Conservation (phyloP, 140 eudicot species). For the Flaveria floridana region DNA sequence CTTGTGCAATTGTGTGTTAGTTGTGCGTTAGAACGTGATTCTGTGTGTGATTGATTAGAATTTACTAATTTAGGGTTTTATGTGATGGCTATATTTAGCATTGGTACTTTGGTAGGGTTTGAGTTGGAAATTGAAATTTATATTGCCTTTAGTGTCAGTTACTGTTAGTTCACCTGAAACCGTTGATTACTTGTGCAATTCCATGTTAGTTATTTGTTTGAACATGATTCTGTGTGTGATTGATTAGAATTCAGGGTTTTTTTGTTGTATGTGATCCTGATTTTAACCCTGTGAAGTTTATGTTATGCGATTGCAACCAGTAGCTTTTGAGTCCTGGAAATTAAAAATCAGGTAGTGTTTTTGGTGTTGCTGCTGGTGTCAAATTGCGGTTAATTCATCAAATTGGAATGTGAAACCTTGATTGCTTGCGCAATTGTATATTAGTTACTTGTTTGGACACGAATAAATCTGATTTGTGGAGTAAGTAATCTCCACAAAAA, state of each 20-base stretch:
- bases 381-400: not conserved
- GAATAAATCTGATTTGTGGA: not conserved
- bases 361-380: not conserved
- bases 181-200: constrained; percentile 5
- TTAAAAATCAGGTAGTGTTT: not conserved
- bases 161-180: constrained; percentile 1
- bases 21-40: not conserved
- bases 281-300: not conserved
- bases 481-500: not conserved
- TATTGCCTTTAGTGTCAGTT: not conserved
- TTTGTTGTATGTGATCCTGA: constrained; percentile 23
- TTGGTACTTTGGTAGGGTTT: not conserved
- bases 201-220: not conserved
- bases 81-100: not conserved
- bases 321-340: not conserved
- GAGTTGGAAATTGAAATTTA: not conserved
- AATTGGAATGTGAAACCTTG: constrained; percentile 10
- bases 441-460: not conserved
- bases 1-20: not conserved
- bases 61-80: constrained; percentile 24
- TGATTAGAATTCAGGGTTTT: constrained; percentile 22
- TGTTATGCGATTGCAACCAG: not conserved
- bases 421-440: constrained; percentile 18
- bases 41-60: not conserved
- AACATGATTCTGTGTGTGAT: not conserved